Evolutionary conservation across 345 rosid species (phyloP).

Genomic region (Eucalyptus lansdowneana): DNA sequence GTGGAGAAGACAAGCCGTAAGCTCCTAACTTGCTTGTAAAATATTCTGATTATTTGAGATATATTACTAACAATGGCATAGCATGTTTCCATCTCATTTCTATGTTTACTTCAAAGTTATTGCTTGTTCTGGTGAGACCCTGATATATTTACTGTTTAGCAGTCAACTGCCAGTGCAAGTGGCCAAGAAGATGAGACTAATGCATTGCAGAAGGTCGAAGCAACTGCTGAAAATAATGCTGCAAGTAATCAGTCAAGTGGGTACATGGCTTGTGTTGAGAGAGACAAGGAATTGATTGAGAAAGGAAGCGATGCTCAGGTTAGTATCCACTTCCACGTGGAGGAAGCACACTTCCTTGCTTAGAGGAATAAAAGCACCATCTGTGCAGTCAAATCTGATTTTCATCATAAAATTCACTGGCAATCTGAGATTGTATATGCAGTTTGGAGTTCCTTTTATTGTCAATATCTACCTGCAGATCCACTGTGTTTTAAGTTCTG

Average conservation of each 20-base stretch:
- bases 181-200: constrained; percentile 45
- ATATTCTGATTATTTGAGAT: not conserved
- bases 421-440: not conserved
- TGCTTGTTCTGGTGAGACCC: not conserved
- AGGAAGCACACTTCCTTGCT: not conserved
- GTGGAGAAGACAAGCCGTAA: constrained; percentile 90
- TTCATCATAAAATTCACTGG: not conserved
- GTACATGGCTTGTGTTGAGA: constrained; percentile 19
- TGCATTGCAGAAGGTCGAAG: constrained; percentile 65
- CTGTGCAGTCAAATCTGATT: not conserved
- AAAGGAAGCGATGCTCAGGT: constrained; percentile 79
- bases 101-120: not conserved
- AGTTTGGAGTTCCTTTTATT: not conserved
- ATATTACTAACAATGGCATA: not conserved
- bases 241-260: constrained; percentile 39
- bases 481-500: not conserved
- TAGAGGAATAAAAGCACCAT: not conserved
- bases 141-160: not conserved
- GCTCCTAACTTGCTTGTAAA: constrained; percentile 1
- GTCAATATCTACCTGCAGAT: not conserved
- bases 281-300: constrained; percentile 26
- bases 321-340: not conserved
- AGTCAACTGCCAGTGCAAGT: constrained; percentile 35
- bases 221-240: constrained; percentile 57
- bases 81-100: not conserved